Conservation (phyloP, 106 monocot species). For the Dioscorea dumetorum region DNA sequence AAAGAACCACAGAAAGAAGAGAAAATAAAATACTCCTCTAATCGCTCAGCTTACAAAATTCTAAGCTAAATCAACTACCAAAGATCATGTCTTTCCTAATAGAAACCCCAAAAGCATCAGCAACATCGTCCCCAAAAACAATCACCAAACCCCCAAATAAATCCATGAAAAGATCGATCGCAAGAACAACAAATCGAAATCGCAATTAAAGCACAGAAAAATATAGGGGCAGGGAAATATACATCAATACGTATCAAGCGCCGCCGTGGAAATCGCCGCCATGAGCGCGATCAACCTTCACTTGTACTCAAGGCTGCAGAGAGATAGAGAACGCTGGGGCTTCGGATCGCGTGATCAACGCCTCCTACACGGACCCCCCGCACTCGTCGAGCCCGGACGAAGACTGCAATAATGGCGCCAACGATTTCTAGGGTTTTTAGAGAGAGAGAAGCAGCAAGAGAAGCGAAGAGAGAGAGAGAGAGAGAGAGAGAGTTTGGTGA, state of each 20-base stretch:
- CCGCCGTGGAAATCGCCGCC: background rate
- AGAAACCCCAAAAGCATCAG: background rate
- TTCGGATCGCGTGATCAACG: background rate
- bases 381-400: background rate
- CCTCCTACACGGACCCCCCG: background rate
- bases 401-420: background rate
- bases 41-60: too few relatives aligned
- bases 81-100: too few relatives aligned
- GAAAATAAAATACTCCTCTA: too few relatives aligned
- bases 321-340: background rate
- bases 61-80: too few relatives aligned
- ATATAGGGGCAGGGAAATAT: background rate
- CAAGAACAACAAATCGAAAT: background rate
- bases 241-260: background rate
- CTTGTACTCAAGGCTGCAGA: background rate
- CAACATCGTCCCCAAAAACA: background rate
- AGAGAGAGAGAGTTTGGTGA: background rate
- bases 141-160: background rate
- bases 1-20: too few relatives aligned
- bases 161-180: background rate
- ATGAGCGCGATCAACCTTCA: background rate
- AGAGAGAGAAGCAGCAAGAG: background rate
- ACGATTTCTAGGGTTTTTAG: conserved; percentile 2
- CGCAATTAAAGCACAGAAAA: background rate
- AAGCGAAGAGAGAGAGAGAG: background rate